These are phyloP conservation scores for Lentinula aciculospora DNA, from an alignment of 768 basidiomycete genomes.

Conservation along the genomic window DNA sequence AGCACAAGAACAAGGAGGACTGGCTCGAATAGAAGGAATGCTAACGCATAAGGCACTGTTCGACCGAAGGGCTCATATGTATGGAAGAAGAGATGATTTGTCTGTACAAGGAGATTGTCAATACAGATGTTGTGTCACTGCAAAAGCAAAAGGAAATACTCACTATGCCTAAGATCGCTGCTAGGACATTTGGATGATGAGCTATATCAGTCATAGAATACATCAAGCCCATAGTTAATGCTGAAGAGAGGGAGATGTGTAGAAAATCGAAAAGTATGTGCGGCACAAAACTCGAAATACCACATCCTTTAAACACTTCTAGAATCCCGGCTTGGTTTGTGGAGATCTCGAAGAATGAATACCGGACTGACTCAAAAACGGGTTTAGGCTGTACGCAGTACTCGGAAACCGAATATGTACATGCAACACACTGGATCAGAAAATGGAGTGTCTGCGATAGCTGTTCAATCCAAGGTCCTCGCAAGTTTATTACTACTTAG, in stretches of 20 bases:
- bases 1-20: not conserved
- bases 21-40: not conserved
- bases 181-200: not conserved
- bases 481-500: not conserved
- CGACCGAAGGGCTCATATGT: conserved; percentile 2
- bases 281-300: not conserved
- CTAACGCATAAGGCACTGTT: not conserved
- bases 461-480: not conserved
- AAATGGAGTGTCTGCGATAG: not conserved
- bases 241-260: not conserved
- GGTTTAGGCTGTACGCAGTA: conserved; percentile 1
- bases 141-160: not conserved
- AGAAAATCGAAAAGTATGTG: not conserved
- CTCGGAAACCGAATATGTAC: not conserved
- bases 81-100: conserved; percentile 3
- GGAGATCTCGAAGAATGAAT: not conserved
- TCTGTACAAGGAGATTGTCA: not conserved
- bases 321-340: not conserved
- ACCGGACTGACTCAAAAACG: not conserved
- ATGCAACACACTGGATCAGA: not conserved
- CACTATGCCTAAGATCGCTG: not conserved
- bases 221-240: too few species aligned
- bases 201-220: not conserved
- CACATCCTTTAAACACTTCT: not conserved
- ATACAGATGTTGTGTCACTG: not conserved